phyloP scores from a whole-genome alignment of 257 asterid genomes.

The Salvia rosmarinus region DNA sequence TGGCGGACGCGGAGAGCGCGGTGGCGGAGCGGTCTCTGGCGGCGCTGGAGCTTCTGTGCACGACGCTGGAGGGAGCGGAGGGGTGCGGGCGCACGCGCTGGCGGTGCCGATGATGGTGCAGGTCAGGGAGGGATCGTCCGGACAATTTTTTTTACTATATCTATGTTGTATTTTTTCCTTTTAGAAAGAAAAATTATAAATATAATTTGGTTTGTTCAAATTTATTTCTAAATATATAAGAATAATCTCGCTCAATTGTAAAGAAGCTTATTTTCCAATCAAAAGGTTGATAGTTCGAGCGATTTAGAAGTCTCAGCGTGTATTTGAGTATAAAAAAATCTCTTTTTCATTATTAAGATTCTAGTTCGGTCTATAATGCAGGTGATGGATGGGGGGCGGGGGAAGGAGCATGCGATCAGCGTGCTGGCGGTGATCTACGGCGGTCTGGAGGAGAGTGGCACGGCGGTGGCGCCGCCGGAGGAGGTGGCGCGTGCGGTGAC shows the following conservation, averaged over 20 bases:
- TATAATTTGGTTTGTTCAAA: too few species aligned
- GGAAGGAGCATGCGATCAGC: conserved; percentile 75
- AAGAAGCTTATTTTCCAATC: too few species aligned
- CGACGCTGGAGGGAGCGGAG: conserved; percentile 75
- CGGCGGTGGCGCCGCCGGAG: conserved; percentile 64
- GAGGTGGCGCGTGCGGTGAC: conserved; percentile 93
- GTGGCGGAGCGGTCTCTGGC: conserved; percentile 76
- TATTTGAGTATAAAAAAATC: too few species aligned
- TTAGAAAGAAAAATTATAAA: too few species aligned
- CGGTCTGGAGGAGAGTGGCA: conserved; percentile 37
- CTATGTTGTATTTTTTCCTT: too few species aligned
- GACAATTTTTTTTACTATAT: too few species aligned
- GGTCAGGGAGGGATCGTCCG: conserved; percentile 60
- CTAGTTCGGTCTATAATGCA: too few species aligned
- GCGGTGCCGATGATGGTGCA: conserved; percentile 92
- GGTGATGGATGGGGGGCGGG: conserved; percentile 74
- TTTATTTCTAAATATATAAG: too few species aligned
- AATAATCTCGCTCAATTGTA: too few species aligned
- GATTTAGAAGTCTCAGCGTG: too few species aligned
- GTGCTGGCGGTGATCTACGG: conserved; percentile 70
- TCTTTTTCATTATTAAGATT: too few species aligned
- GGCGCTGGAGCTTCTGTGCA: conserved; percentile 71
- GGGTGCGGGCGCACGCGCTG: conserved; percentile 73
- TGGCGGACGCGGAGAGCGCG: conserved; percentile 65
- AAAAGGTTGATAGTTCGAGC: too few species aligned